Percentiles rank a stretch among this genome's conserved stretches.
Conservation (phyloP, 1,284 basidiomycete species). For the Boletellus deceptivus region DNA sequence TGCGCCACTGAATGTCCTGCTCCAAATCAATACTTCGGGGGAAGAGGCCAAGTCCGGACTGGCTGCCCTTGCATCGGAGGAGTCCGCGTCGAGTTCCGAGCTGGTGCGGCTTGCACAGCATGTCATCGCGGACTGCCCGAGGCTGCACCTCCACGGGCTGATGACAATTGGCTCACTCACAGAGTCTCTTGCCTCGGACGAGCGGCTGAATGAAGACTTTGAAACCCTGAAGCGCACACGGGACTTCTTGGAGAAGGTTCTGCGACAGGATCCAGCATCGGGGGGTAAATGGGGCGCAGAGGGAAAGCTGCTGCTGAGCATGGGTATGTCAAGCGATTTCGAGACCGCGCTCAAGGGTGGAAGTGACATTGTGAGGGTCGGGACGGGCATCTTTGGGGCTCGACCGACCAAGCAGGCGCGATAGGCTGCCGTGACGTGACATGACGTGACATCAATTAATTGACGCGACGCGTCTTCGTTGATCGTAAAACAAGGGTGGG, state of each 20-base stretch:
- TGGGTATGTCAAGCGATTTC: constrained; percentile 99
- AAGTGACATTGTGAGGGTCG: constrained; percentile 88
- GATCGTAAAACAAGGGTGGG: constrained; percentile 28
- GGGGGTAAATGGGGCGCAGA: constrained; percentile 49
- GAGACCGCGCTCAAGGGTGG: constrained; percentile 83
- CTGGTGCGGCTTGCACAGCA: constrained; percentile 69
- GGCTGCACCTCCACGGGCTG: constrained; percentile 76
- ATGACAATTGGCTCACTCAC: constrained; percentile 95
- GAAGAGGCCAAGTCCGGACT: constrained; percentile 91
- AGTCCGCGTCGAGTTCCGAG: constrained; percentile 39
- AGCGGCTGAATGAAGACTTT: constrained; percentile 83
- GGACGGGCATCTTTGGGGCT: constrained; percentile 87
- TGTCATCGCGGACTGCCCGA: constrained; percentile 72
- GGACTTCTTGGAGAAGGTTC: constrained; percentile 48
- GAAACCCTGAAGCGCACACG: constrained; percentile 65
- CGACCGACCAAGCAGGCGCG: constrained; percentile 51
- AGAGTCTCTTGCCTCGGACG: constrained; percentile 56
- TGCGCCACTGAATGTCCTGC: constrained; percentile 59
- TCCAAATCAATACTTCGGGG: constrained; percentile 94
- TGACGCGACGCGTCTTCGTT: constrained; percentile 35
- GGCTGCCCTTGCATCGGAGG: constrained; percentile 42
- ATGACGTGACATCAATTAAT: constrained; percentile 31
- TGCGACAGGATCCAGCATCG: constrained; percentile 38
- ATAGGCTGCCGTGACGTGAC: constrained; percentile 17
- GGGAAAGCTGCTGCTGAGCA: constrained; percentile 77